Evolutionary conservation across 106 monocot genomes (phyloP), one percentile per base, ranked within the genome.

Genomic region (Cymbidium sinense): DNA sequence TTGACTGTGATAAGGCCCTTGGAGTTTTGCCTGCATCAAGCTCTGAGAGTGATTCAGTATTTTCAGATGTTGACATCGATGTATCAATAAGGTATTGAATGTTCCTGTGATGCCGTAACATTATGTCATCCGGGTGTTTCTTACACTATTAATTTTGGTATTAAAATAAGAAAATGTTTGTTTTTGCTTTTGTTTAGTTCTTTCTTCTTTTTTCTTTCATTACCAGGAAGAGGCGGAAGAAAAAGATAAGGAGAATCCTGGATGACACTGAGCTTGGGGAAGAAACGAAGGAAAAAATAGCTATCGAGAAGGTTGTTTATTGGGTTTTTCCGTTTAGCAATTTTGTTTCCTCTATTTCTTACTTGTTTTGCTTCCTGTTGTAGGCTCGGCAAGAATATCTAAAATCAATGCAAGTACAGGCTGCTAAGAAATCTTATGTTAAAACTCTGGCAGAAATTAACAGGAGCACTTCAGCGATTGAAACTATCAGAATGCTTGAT

Each of bases 311-410:
- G 92, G 98, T 92, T 71, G 3, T 55, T 15, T 55, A 33, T 13
- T 55, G 75, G 43, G 10, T 44, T 10, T 31, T 25, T 78, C 61
- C 36, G 43, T 43, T 29, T 50, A 7, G 1, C 35, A 31, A 61
- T 62, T 25, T 23, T 47, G 13, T 77, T 72, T 50, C 7, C 44
- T 34, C 19, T 47, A 47, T 61, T 41, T 43, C 20, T 70, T 79
- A 30, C 23, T 34, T 3, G 39, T 30, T 23, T 50, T 70, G 18
- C 34, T 29, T 55, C 31, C 50, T 82, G 20, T 75, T 80, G 62
- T 75, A 98, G 98, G 94, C 98, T 80, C 91, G 98, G 70, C 98
- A 94, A 87, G 98, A 98, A 70, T 90, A 98, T 92, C 80, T 98
- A 31, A 98, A 86, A 64, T 90, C 87, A 73, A 88, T 98, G 92